Evolutionary conservation across 805 yeast genomes (phyloP), one percentile per base, ranked within the genome.

Genomic region (Scheffersomyces amazonensis): DNA sequence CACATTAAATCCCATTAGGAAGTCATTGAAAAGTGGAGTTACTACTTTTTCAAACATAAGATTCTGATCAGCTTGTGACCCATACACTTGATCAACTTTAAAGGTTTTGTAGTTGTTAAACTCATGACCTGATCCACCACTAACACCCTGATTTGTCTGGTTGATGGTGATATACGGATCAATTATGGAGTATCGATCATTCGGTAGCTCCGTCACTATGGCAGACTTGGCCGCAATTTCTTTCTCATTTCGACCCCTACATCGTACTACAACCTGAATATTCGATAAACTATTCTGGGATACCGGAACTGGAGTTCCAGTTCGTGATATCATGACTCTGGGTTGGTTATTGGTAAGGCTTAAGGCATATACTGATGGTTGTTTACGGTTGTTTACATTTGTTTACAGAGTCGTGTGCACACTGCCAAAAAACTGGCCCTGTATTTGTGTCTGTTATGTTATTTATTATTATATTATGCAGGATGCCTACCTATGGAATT

Each of bases 81-180:
- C 96, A 59, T 83, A 87, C 0, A 86, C 93, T 38, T 78, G 80
- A 57, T 88, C 96, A 35, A 88, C 83, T 6, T 75, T 67, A 56
- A 83, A 89, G 1, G 83, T 76, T 54, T 78, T 71, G 39, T 62
- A 63, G 7, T 51, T 64, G 0, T 38, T 73, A 19, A 40, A 38
- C 16, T 40, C 44, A 13, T 27, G n/a, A n/a, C n/a, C n/a, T n/a
- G n/a, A n/a, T n/a, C n/a, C n/a, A n/a, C n/a, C n/a, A n/a, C 30
- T 15, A 27, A 71, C 68, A 51, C 70, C 38, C 56, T 69, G 34
- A 53, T 62, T 31, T 47, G 13, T 37, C 34, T 22, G 32, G 11
- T 37, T 32, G 9, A 37, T 32, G 16, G 39, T 41, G n/a, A 50
- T 41, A 28, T 42, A 41, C 32, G 66, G 53, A 36, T 60, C 49